Percentiles rank a stretch among this genome's conserved stretches.
phyloP scores from a whole-genome alignment of 2,329 filamentous ascomycete genomes.

The Alternaria ethzedia region DNA sequence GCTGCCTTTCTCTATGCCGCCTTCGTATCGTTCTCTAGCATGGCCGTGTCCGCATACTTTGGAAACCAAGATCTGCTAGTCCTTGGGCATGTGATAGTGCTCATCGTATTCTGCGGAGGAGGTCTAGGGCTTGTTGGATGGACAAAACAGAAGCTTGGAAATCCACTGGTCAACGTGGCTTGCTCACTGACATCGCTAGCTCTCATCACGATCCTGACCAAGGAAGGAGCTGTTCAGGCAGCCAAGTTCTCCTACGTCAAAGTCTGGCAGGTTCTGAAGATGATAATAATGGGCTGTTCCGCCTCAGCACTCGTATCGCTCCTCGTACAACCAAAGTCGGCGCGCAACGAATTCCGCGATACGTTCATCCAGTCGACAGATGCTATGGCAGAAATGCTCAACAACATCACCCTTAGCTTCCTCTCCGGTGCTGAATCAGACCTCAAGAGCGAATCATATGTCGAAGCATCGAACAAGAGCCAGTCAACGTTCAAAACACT shows the following conservation, averaged over 20 bases:
- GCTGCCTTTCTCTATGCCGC: constrained; percentile 80
- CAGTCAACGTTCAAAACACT: constrained; percentile 72
- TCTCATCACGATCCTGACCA: constrained; percentile 88
- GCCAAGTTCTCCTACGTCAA: constrained; percentile 83
- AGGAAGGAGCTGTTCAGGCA: constrained; percentile 85
- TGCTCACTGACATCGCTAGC: constrained; percentile 86
- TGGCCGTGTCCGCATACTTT: constrained; percentile 85
- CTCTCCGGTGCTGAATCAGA: constrained; percentile 82
- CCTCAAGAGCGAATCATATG: constrained; percentile 70
- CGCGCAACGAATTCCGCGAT: constrained; percentile 73
- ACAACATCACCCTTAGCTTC: constrained; percentile 82
- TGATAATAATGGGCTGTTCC: constrained; percentile 63
- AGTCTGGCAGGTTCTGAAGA: constrained; percentile 71
- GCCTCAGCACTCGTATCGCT: constrained; percentile 63
- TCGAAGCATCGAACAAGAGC: constrained; percentile 67
- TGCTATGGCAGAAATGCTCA: constrained; percentile 80
- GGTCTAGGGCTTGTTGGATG: constrained; percentile 87
- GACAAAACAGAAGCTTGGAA: constrained; percentile 80
- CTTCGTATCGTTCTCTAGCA: constrained; percentile 79
- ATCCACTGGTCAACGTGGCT: constrained; percentile 77
- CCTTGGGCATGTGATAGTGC: constrained; percentile 78
- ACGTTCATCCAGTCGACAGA: constrained; percentile 77
- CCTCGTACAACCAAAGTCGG: constrained; percentile 78
- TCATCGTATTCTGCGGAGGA: constrained; percentile 83
- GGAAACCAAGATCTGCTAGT: constrained; percentile 70